Evolutionary conservation across 2,329 filamentous ascomycete species (phyloP).

Genomic region (Uncinocarpus reesii): DNA sequence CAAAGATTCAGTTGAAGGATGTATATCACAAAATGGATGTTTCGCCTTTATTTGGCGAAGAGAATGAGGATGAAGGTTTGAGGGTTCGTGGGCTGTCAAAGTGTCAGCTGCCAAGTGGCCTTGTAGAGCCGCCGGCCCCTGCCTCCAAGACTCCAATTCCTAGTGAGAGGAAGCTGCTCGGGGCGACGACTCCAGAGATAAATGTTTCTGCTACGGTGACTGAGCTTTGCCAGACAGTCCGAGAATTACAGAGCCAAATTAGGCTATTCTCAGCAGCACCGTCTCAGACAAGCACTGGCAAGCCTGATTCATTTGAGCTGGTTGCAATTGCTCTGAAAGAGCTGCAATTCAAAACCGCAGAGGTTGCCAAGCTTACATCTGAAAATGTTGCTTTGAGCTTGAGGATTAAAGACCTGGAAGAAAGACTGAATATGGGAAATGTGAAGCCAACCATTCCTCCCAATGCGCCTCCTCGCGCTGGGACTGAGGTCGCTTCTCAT

Average conservation of each 20-base stretch:
- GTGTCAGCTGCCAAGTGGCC: neutral
- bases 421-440: neutral
- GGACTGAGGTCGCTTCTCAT: neutral
- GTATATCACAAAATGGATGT: conserved; percentile 9
- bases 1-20: conserved; percentile 2
- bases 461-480: neutral
- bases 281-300: neutral
- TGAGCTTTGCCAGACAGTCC: conserved; percentile 8
- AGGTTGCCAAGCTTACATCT: conserved; percentile 3
- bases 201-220: conserved; percentile 7
- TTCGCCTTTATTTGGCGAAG: neutral
- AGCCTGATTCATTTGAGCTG: conserved; percentile 4
- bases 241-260: conserved; percentile 9
- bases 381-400: conserved; percentile 10
- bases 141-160: neutral
- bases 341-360: conserved; percentile 9
- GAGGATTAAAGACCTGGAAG: conserved; percentile 3
- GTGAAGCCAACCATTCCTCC: neutral
- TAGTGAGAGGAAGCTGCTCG: neutral
- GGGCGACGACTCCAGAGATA: neutral
- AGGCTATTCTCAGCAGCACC: neutral
- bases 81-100: neutral
- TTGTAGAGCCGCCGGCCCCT: neutral
- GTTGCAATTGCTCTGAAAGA: conserved; percentile 15
- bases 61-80: neutral